Percentiles rank a stretch among this genome's conserved stretches.
Evolutionary conservation across 108 stramenopile species (phyloP).

Genomic region (Discostella stelligeroides): DNA sequence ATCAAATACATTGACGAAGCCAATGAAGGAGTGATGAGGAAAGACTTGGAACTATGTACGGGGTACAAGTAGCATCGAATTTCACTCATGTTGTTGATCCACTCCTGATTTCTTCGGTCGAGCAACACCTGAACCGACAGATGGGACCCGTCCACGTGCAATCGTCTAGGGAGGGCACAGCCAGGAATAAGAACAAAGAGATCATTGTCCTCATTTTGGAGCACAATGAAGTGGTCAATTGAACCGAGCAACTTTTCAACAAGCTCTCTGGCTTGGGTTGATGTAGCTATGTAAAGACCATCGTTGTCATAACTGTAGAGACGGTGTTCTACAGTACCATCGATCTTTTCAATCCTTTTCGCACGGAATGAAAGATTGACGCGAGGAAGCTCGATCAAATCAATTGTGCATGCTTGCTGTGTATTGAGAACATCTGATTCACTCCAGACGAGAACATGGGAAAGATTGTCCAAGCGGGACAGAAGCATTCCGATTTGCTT

Average conservation of each 20-base stretch:
- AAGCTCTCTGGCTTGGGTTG: slow-evolving; percentile 76
- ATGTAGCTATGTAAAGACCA: slow-evolving; percentile 93
- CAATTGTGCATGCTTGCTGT: slow-evolving; percentile 80
- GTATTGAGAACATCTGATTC: slow-evolving; percentile 62
- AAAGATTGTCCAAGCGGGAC: slow-evolving; percentile 91
- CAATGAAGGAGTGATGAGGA: slow-evolving; percentile 91
- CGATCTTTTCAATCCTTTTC: slow-evolving; percentile 66
- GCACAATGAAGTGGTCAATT: slow-evolving; percentile 90
- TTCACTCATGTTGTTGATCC: slow-evolving; percentile 96
- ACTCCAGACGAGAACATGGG: slow-evolving; percentile 97
- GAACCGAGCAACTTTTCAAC: slow-evolving; percentile 83
- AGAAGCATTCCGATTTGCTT: slow-evolving; percentile 90
- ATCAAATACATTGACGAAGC: slow-evolving; percentile 97
- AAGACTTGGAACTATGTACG: slow-evolving; percentile 92
- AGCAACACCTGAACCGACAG: slow-evolving; percentile 91
- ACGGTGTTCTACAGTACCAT: slow-evolving; percentile 74
- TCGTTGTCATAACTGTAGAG: slow-evolving; percentile 94
- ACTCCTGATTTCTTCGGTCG: slow-evolving; percentile 92
- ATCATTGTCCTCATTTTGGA: slow-evolving; percentile 94
- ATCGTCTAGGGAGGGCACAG: slow-evolving; percentile 87
- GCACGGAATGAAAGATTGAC: slow-evolving; percentile 93
- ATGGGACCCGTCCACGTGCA: slow-evolving; percentile 80
- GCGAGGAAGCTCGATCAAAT: slow-evolving; percentile 94
- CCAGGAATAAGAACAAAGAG: slow-evolving; percentile 95
- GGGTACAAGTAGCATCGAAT: slow-evolving; percentile 97